Conservation (phyloP, 1,284 basidiomycete genomes). For the Austroboletus rostrupii region DNA sequence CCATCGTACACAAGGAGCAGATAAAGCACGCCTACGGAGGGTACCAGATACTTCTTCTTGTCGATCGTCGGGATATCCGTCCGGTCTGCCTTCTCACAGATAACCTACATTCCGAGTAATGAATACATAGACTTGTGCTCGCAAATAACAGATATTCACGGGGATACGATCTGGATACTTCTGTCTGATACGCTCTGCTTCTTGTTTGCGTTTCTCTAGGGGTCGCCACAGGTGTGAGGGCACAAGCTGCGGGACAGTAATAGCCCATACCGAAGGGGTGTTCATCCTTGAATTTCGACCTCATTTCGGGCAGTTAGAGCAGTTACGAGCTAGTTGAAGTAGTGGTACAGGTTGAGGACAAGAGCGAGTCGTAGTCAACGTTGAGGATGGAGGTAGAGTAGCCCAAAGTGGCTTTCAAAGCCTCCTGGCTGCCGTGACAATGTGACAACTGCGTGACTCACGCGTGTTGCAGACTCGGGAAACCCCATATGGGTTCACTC, state of each 20-base stretch:
- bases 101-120: constrained; percentile 62
- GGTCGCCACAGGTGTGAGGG: constrained; percentile 16
- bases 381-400: constrained; percentile 27
- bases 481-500: background rate
- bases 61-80: constrained; percentile 99
- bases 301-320: constrained; percentile 47
- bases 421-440: constrained; percentile 33
- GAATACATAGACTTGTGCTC: constrained; percentile 13
- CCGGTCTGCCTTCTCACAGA: constrained; percentile 99
- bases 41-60: constrained; percentile 99
- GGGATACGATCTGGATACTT: constrained; percentile 99
- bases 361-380: constrained; percentile 33
- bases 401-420: constrained; percentile 29
- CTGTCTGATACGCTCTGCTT: constrained; percentile 94
- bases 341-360: constrained; percentile 6
- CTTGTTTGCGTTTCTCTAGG: constrained; percentile 96
- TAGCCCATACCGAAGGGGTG: constrained; percentile 84
- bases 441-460: constrained; percentile 30
- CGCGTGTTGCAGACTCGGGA: constrained; percentile 4
- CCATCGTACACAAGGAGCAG: constrained; percentile 7
- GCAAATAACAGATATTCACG: constrained; percentile 48
- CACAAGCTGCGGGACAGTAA: constrained; percentile 26
- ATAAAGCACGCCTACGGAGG: constrained; percentile 62
- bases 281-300: constrained; percentile 99
- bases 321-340: constrained; percentile 5